Evolutionary conservation across 768 basidiomycete species (phyloP).

Genomic region (Boletus sensibilis): DNA sequence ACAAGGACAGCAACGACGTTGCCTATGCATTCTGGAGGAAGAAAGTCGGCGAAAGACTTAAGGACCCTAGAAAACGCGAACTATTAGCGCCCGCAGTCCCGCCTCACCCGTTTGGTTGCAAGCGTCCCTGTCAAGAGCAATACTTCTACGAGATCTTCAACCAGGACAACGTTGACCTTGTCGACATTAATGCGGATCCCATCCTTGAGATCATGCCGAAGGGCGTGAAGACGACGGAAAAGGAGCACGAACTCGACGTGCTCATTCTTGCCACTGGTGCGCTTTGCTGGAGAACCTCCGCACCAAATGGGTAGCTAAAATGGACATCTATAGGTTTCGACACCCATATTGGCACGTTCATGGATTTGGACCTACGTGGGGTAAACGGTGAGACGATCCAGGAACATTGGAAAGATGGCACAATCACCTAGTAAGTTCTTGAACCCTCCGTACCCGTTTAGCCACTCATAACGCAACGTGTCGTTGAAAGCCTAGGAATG

Average conservation of each 20-base stretch:
- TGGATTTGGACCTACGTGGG: slow-evolving; percentile 13
- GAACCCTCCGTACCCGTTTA: background rate
- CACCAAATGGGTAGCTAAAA: background rate
- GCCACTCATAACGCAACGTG: background rate
- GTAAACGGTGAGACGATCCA: slow-evolving; percentile 8
- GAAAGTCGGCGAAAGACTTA: background rate
- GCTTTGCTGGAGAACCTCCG: background rate
- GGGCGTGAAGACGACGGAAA: slow-evolving; percentile 9
- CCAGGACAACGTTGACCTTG: slow-evolving; percentile 10
- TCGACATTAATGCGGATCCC: slow-evolving; percentile 7
- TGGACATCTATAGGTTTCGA: background rate
- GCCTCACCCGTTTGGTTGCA: background rate
- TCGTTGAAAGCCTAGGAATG: slow-evolving; percentile 5
- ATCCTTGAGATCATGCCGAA: slow-evolving; percentile 8
- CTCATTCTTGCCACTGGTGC: slow-evolving; percentile 9
- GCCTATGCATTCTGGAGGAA: slow-evolving; percentile 14
- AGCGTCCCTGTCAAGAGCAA: background rate
- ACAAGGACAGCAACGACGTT: background rate
- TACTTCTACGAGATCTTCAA: background rate
- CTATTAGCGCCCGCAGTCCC: background rate
- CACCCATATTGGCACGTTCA: slow-evolving; percentile 1
- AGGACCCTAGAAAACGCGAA: background rate
- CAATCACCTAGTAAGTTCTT: slow-evolving; percentile 14
- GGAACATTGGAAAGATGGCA: slow-evolving; percentile 16
- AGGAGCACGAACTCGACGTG: slow-evolving; percentile 10